Evolutionary conservation across 2,329 filamentous ascomycete species (phyloP), one percentile per base, ranked within the genome.

Genomic region (Lasiodiplodia theobromae): DNA sequence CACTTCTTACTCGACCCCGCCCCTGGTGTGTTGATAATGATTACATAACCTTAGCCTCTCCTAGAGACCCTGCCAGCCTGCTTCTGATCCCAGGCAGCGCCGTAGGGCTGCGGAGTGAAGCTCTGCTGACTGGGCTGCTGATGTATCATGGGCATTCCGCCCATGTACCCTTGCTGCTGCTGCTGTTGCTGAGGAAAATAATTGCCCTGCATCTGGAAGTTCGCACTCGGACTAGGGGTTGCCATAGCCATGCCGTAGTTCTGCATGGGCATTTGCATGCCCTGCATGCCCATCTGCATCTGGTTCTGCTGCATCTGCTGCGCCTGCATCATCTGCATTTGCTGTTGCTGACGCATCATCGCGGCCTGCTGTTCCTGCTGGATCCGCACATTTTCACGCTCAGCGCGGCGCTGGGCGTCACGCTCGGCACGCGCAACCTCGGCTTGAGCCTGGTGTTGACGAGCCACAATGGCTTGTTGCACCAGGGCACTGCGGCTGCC

Each of bases 401-500:
- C 52, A 3, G 58, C 58, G 2, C 77, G 80, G 70, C 77, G 80
- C 70, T 80, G 79, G 28, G 71, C 68, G 53, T 74, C 71, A 60
- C 75, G 75, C 67, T 82, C 79, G n/a, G 79, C 76, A 69, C 84
- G 80, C 37, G 77, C 77, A 69, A 76, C 73, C 57, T 74, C 58
- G 49, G 77, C 75, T 68, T 82, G 86, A 66, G 89, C 86, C 74
- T 92, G 89, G 18, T 75, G 72, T 57, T 80, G 85, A 73, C 91
- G 88, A 34, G 89, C 73, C 14, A 69, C 69, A 40, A 94, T 92
- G 0, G 91, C 92, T 70, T 92, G 86, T 71, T 93, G 89, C 8
- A 93, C 91, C 69, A 89, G 88, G 68, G 90, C 88, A 54, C 89
- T 90, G 69, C 90, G 88, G 69, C 90, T 81, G 0, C 90, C 67